Percentiles rank a stretch among this genome's conserved stretches.
These are phyloP conservation scores for Sergeia podlipaevii DNA, from an alignment of 208 protist genomes.

Conservation along the genomic window DNA sequence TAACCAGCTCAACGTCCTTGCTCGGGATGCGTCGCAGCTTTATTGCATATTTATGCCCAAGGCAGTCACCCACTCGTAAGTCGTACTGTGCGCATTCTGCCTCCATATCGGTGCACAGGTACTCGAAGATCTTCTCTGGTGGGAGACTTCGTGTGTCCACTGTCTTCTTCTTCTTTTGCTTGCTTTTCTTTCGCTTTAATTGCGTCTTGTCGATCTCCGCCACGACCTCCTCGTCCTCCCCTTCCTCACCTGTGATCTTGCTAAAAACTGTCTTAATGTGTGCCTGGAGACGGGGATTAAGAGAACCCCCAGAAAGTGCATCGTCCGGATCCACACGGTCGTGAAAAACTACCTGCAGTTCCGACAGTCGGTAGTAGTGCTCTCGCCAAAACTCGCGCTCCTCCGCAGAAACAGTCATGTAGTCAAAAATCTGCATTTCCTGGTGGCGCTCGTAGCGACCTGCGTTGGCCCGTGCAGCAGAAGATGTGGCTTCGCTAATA, in stretches of 20 bases:
- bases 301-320: constrained; percentile 12
- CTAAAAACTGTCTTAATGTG: constrained; percentile 36
- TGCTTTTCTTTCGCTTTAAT: constrained; percentile 11
- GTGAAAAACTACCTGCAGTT: constrained; percentile 63
- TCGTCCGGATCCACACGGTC: constrained; percentile 66
- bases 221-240: constrained; percentile 10
- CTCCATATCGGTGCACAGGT: constrained; percentile 81
- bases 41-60: constrained; percentile 67
- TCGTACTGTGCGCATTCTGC: constrained; percentile 51
- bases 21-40: constrained; percentile 63
- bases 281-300: constrained; percentile 30
- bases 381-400: constrained; percentile 78
- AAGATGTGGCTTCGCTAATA: constrained; percentile 13
- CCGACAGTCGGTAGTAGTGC: constrained; percentile 68
- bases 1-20: constrained; percentile 43
- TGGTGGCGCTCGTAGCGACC: constrained; percentile 7
- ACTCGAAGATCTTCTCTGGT: constrained; percentile 77
- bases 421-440: constrained; percentile 9
- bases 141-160: constrained; percentile 18
- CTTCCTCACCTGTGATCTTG: constrained; percentile 10
- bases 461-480: constrained; percentile 1
- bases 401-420: constrained; percentile 41
- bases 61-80: constrained; percentile 55
- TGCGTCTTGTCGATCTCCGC: constrained; percentile 2
- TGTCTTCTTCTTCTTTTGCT: constrained; percentile 12